phyloP scores from a whole-genome alignment of 306 rosid genomes.

The Gynostemma pentaphyllum region DNA sequence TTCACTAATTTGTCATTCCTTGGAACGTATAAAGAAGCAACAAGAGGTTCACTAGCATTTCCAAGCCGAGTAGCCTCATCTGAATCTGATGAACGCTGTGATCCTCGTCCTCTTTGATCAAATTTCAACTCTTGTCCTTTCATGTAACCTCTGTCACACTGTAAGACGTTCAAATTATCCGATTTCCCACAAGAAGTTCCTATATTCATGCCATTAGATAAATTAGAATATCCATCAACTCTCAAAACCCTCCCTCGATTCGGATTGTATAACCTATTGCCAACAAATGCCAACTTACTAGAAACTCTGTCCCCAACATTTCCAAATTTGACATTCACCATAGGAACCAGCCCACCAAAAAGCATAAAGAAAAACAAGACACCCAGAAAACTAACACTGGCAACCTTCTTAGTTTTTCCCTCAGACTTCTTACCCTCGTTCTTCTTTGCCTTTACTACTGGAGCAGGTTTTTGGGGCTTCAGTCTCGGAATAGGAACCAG shows the following conservation, averaged over 20 bases:
- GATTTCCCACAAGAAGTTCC: constrained; percentile 33
- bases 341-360: constrained; percentile 73
- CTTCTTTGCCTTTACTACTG: constrained; percentile 40
- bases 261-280: constrained; percentile 33
- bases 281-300: constrained; percentile 30
- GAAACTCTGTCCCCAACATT: constrained; percentile 34
- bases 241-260: constrained; percentile 46
- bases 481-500: constrained; percentile 86
- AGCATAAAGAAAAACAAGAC: constrained; percentile 62
- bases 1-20: constrained; percentile 87
- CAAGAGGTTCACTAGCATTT: constrained; percentile 75
- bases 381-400: constrained; percentile 89
- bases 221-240: constrained; percentile 29
- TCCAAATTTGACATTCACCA: constrained; percentile 44
- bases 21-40: constrained; percentile 92
- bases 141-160: constrained; percentile 25
- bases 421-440: constrained; percentile 45
- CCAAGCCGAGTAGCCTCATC: constrained; percentile 24
- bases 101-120: constrained; percentile 16
- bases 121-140: constrained; percentile 21
- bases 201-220: constrained; percentile 30
- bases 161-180: constrained; percentile 20
- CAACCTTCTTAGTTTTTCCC: constrained; percentile 85
- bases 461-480: constrained; percentile 49
- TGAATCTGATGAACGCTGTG: constrained; percentile 8